Base-by-base conservation (phyloP, 2,329 filamentous ascomycete species). In the Cladosporium austrohemisphaericum region DNA sequence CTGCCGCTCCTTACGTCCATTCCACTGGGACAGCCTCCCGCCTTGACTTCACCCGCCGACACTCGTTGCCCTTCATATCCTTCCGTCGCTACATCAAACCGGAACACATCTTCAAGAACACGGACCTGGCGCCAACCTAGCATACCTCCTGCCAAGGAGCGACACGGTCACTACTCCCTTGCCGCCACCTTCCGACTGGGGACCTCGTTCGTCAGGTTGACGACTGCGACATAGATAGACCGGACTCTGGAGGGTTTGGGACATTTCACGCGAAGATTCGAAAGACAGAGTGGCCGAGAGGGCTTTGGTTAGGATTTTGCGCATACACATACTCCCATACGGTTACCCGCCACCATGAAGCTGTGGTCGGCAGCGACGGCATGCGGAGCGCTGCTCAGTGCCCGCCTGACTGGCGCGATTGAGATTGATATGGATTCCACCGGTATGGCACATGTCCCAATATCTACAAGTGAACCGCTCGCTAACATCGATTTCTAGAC, bases 401-500 rank as follows among this genome's bases (percentile, higher is more conserved):
- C 53, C 18, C 56, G 49, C 29, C 51, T 50, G 32, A 49, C 53
- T 10, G 46, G 41, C 22, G 56, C 52, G 16, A 50, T 58, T 11
- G 37, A 51, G 29, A 26, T 50, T n/a, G 35, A 41, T 10, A 33
- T 50, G 20, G 32, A 35, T n/a, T 31, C 35, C 26, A 19, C 29
- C 23, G 40, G 47, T 43, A 50, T 43, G 47, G 26, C 18, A 13
- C 13, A 11, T 35, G 26, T 7, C 23, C 47, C 22, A 14, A 7
- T 10, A 14, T 5, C 10, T 19, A 5, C n/a, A 28, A 14, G 36
- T 13, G n/a, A 3, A n/a, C n/a, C n/a, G n/a, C 25, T 9, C 11
- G 23, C 37, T 50, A 29, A 50, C 37, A 25, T 4, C 13, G 10
- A 14, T 16, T 28, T 20, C 11, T 31, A 50, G 70, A 68, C 38